Base-by-base conservation (phyloP, 2,329 filamentous ascomycete species). In the Aspergillus puulaauensis region DNA sequence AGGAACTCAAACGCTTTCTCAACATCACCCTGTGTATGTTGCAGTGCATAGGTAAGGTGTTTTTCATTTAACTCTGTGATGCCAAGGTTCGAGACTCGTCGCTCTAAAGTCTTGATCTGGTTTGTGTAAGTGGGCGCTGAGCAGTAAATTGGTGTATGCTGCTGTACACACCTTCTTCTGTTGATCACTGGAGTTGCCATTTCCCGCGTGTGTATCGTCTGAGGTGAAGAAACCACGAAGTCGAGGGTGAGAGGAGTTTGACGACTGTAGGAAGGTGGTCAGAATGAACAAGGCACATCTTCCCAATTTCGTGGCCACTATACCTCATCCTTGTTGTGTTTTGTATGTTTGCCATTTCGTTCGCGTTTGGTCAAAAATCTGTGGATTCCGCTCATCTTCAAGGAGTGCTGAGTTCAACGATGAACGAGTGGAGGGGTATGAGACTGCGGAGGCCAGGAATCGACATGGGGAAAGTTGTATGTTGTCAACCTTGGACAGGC, bases 1-100 rank as follows among this genome's bases (percentile, higher is more conserved):
- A 97, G 81, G 59, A 97, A 80, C 52, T 91, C 86, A 66, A 90
- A 86, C 3, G 93, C 89, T 68, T 86, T 88, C 50, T 91, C 86
- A 19, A 85, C 75, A 70, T 96, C 86, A 51, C 89, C 87, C 24
- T 85, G 81, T 33, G 88, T 85, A 68, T 87, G 86, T 48, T 81
- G 75, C 23, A 90, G 74, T 1, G 84, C 84, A 75, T 87, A 86
- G 56, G 79, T 76, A 41, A 84, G 80, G 52, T 96, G 90, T 45
- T 82, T 77, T 58, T 86, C 77, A 79, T 83, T 73, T 78, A 88
- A 73, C 11, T 74, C 77, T 5, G 79, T 76, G 59, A 86, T 83
- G 44, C 86, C 86, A 59, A 77, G 74, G 19, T 77, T 71, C 40
- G 80, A 72, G 27, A 89, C 70, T 46, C 81, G 78, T 46, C 81